Evolutionary conservation across 345 rosid species (phyloP), one percentile per base, ranked within the genome.

Genomic region (Arabidopsis arenosa): DNA sequence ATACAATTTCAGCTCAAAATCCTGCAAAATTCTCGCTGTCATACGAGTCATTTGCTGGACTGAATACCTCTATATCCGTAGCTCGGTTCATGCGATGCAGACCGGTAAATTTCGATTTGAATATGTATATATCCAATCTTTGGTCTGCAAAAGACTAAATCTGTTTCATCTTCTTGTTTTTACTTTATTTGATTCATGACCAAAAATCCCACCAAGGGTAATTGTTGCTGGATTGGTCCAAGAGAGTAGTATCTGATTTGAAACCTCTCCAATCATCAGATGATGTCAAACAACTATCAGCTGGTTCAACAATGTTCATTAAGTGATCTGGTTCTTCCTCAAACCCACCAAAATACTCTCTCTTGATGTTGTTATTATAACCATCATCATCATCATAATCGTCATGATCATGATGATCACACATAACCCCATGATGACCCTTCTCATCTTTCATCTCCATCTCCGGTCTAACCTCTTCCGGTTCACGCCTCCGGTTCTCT

Each of bases 161-260:
- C 10, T 47, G 15, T 57, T 41, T 15, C 17, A 45, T 23, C 36
- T 35, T 56, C 55, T 52, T 47, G 21, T 45, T 21, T 32, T 28
- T 13, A 48, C 18, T 13, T 15, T 51, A 30, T 37, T 18, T 28
- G 55, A 41, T 51, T 84, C 68, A 87, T 68, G 85, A 83, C 96
- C 96, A 90, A 80, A 85, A 85, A 70, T 87, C 90, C 93, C 93
- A 88, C 96, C 92, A 90, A 21, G 85, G 88, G 39, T 77, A 85
- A 30, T 74, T 82, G 68, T 62, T 66, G 49, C 80, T 82, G 0
- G 96, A 80, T 47, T 85, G 88, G 70, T 86, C 79, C 37, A 88
- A 91, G 41, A 87, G 83, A 17, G 58, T 81, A 48, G 71, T 81
- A 62, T 80, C 88, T 9, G 93, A 80, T 14, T 85, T 88, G 56